Evolutionary conservation across 108 stramenopile species (phyloP).

Genomic region (Phaeodactylum tricornutum): DNA sequence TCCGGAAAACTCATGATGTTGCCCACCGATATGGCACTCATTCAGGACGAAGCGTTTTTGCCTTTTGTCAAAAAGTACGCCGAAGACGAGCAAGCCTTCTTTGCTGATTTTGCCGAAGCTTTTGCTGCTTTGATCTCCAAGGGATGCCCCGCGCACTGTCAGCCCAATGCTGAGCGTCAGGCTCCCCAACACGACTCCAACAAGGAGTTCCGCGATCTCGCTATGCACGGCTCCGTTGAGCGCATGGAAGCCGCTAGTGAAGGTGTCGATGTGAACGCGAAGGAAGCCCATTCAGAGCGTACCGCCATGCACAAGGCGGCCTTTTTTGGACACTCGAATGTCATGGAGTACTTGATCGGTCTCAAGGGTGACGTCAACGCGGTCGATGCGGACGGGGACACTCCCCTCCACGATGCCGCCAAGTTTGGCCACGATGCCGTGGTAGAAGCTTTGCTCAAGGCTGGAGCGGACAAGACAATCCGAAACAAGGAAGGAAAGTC

Average conservation of each 20-base stretch:
- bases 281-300: neutral
- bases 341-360: slow-evolving; percentile 21
- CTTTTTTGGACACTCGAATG: neutral
- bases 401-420: slow-evolving; percentile 67
- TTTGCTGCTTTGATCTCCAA: no score
- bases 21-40: neutral
- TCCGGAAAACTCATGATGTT: neutral
- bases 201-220: neutral
- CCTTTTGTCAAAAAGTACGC: neutral
- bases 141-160: no score
- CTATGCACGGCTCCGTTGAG: neutral
- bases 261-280: neutral
- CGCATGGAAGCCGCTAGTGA: neutral
- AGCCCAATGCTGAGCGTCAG: no score
- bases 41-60: neutral
- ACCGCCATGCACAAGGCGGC: neutral
- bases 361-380: slow-evolving; percentile 44
- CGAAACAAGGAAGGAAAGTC: neutral
- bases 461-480: slow-evolving; percentile 35
- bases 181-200: no score
- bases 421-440: slow-evolving; percentile 63
- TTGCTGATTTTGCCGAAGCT: no score
- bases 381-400: slow-evolving; percentile 75
- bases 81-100: neutral
- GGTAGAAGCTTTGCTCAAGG: slow-evolving; percentile 45